Conservation (phyloP, 257 asterid genomes). For the Fraxinus quadrangulata region DNA sequence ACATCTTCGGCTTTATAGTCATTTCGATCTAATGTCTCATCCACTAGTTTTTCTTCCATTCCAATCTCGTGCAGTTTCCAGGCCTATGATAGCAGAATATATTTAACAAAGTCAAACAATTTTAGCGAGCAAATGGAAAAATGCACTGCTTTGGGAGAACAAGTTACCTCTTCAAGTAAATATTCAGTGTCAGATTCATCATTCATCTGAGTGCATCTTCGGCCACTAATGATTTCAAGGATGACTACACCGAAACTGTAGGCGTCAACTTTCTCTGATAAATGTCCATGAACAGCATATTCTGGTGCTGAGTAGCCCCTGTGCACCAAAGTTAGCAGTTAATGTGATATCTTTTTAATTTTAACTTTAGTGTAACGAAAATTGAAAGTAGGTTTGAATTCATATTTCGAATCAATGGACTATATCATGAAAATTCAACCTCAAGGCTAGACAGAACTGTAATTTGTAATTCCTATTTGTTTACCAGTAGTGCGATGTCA, state of each 20-base stretch:
- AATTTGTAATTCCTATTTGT: background rate
- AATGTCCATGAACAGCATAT: slow-evolving; percentile 77
- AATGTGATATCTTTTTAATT: background rate
- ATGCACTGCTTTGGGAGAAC: background rate
- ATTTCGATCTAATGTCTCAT: slow-evolving; percentile 50
- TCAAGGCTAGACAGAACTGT: background rate
- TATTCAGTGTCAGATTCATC: slow-evolving; percentile 54
- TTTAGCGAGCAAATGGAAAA: background rate
- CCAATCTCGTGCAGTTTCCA: slow-evolving; percentile 69
- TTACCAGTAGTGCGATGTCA: background rate
- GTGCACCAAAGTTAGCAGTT: slow-evolving; percentile 10
- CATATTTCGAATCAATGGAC: background rate
- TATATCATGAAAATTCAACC: background rate
- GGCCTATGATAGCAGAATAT: slow-evolving; percentile 43
- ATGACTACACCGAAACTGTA: slow-evolving; percentile 80
- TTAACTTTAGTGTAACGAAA: background rate
- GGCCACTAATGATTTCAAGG: slow-evolving; percentile 72
- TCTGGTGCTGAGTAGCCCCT: slow-evolving; percentile 94
- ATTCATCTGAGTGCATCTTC: slow-evolving; percentile 52
- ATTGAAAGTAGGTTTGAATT: background rate
- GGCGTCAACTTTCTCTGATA: slow-evolving; percentile 80
- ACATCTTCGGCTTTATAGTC: slow-evolving; percentile 49
- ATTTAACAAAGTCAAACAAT: background rate
- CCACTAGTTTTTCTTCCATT: slow-evolving; percentile 52
- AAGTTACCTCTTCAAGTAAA: slow-evolving; percentile 67